Evolutionary conservation across 1,139 yeast genomes (phyloP).

Genomic region (Nakaseomyces kungkrabaensis): DNA sequence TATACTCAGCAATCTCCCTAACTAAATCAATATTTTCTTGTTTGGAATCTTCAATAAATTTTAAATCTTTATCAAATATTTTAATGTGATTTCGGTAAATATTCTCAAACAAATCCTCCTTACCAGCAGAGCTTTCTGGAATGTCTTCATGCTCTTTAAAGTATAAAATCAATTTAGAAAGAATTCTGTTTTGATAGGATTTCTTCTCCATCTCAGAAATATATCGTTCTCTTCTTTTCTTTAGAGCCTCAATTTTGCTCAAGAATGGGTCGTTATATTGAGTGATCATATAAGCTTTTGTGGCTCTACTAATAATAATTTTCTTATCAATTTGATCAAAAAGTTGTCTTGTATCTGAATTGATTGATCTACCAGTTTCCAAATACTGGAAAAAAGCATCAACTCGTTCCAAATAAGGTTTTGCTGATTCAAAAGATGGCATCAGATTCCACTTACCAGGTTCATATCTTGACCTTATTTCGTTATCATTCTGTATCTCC

Average conservation of each 20-base stretch:
- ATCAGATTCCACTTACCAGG: conserved; percentile 41
- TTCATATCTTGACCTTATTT: conserved; percentile 41
- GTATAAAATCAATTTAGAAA: conserved; percentile 42
- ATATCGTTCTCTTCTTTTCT: conserved; percentile 29
- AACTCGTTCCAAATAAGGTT: conserved; percentile 34
- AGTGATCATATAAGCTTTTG: conserved; percentile 8
- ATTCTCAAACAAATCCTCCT: conserved; percentile 26
- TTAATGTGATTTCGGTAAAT: conserved; percentile 35
- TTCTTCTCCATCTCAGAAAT: conserved; percentile 38
- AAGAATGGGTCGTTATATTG: conserved; percentile 20
- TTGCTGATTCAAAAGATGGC: conserved; percentile 34
- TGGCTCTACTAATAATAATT: conserved; percentile 24
- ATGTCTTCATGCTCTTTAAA: conserved; percentile 30
- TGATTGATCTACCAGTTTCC: conserved; percentile 54
- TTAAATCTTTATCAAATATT: conserved; percentile 30
- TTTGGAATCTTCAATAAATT: conserved; percentile 27
- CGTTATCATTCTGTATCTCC: conserved; percentile 49
- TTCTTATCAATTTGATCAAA: conserved; percentile 24
- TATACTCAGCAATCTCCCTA: conserved; percentile 30
- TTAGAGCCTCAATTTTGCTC: conserved; percentile 18
- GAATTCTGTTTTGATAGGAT: conserved; percentile 38
- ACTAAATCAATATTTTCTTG: conserved; percentile 39
- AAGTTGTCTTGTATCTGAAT: conserved; percentile 31
- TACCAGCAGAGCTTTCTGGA: conserved; percentile 11
- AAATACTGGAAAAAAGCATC: conserved; percentile 41